Evolutionary conservation across 1,284 basidiomycete species (phyloP), one percentile per base, ranked within the genome.

Genomic region (Boletellus deceptivus): DNA sequence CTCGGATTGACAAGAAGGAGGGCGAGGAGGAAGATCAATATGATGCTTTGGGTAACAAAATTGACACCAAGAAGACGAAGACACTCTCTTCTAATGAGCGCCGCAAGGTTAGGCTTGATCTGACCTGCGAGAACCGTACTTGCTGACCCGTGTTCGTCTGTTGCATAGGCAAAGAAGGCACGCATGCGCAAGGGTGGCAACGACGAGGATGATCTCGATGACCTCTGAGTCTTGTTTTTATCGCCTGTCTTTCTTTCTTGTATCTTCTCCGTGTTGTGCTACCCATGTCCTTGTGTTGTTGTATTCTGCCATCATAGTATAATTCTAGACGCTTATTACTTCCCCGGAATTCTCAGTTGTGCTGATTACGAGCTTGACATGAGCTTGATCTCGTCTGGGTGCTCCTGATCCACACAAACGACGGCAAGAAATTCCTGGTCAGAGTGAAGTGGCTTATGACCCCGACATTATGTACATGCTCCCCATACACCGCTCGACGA

Each of bases 21-120:
- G 86, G 82, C 38, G 91, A 92, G 59, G 93, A 95, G 55, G 91
- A 95, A 52, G 91, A 84, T 43, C 74, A 83, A 65, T 97, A 89
- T 71, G 94, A 98, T 71, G 95, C 95, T 33, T 89, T 97, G 83
- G 93, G 94, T 55, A 96, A 97, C 88, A 95, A 94, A 82, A 80
- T 96, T 61, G 91, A 89, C 57, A 73, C 50, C 59, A 89, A 84
- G 72, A 94, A 95, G 83, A 69, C 73, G 68, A 93, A 89, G 80
- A 97, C 96, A 80, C 62, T 90, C 60, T 84, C 83, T 14, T 77
- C 92, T 24, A 69, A 81, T 37, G 95, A 98, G 70, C 80, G 81
- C 49, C 85, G 94, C 57, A 97, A 97, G 64, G 63, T 65, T 31
- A 46, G 67, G 18, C 35, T 40, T 20, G 37, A 37, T 14, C n/a